Percentiles rank a stretch among this genome's conserved stretches.
These are phyloP conservation scores for Candida rishiriensis DNA, from an alignment of 805 yeast genomes.

Conservation along the genomic window DNA sequence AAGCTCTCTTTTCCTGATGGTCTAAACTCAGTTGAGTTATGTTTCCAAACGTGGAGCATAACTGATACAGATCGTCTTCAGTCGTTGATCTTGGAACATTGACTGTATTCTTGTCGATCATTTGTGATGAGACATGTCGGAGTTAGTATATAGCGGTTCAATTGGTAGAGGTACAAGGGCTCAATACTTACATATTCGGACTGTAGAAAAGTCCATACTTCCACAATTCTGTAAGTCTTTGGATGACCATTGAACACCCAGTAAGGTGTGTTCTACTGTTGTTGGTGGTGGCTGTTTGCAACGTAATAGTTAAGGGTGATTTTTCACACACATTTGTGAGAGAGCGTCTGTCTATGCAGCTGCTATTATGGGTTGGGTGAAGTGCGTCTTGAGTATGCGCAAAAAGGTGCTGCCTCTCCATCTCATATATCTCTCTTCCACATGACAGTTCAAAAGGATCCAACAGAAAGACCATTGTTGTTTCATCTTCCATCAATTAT, in stretches of 20 bases:
- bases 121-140: background rate
- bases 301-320: slow-evolving; percentile 1
- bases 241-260: too few relatives aligned
- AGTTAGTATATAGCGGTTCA: background rate
- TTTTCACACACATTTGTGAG: background rate
- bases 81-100: slow-evolving; percentile 10
- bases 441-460: too few relatives aligned
- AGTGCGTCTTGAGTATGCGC: too few relatives aligned
- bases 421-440: too few relatives aligned
- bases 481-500: too few relatives aligned
- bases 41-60: slow-evolving; percentile 18
- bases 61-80: slow-evolving; percentile 10
- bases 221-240: background rate
- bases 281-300: background rate
- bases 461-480: too few relatives aligned
- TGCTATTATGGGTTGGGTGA: too few relatives aligned
- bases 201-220: too few relatives aligned
- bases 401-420: too few relatives aligned
- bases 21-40: slow-evolving; percentile 4
- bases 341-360: too few relatives aligned
- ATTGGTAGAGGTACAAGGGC: too few relatives aligned
- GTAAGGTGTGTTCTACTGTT: slow-evolving; percentile 1
- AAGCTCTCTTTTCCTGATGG: slow-evolving; percentile 3
- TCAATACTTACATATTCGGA: too few relatives aligned
- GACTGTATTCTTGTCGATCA: slow-evolving; percentile 3